phyloP scores from a whole-genome alignment of 2,329 filamentous ascomycete genomes.

The Colletotrichum lentis region DNA sequence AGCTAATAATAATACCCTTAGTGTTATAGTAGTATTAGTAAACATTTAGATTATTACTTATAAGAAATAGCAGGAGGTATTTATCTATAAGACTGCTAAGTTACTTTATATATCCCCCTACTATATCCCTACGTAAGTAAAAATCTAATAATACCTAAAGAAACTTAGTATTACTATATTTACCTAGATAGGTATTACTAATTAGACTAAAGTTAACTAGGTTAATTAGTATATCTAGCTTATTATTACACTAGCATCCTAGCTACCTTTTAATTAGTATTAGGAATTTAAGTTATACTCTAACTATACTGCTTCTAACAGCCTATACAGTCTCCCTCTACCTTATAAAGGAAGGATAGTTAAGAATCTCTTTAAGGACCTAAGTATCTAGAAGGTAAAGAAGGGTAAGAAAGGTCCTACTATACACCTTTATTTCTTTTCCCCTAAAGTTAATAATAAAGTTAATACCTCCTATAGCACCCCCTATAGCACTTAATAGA shows the following conservation, averaged over 20 bases:
- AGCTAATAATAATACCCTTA: too few relatives aligned
- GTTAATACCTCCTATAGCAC: too few relatives aligned
- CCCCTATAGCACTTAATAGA: neutral
- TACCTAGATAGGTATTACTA: neutral
- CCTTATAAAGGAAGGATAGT: neutral
- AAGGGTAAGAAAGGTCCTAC: neutral
- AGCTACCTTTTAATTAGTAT: neutral
- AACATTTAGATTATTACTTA: neutral
- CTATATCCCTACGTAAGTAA: neutral
- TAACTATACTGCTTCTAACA: neutral
- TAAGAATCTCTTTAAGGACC: neutral
- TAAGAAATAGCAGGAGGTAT: neutral
- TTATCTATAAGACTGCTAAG: neutral
- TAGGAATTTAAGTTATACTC: neutral
- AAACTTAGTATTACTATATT: neutral
- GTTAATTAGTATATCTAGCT: neutral
- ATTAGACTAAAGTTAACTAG: neutral
- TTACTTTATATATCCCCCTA: neutral
- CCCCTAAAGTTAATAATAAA: neutral
- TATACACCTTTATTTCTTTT: neutral
- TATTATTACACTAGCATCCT: neutral
- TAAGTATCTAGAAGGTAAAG: neutral
- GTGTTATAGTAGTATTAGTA: neutral
- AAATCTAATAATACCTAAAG: neutral
- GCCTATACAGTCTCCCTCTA: neutral